A percentile compares a stretch with the other conserved stretches of the same genome.
Evolutionary conservation across 495 filamentous ascomycete genomes (phyloP).

Genomic region (Emericellopsis terricola): DNA sequence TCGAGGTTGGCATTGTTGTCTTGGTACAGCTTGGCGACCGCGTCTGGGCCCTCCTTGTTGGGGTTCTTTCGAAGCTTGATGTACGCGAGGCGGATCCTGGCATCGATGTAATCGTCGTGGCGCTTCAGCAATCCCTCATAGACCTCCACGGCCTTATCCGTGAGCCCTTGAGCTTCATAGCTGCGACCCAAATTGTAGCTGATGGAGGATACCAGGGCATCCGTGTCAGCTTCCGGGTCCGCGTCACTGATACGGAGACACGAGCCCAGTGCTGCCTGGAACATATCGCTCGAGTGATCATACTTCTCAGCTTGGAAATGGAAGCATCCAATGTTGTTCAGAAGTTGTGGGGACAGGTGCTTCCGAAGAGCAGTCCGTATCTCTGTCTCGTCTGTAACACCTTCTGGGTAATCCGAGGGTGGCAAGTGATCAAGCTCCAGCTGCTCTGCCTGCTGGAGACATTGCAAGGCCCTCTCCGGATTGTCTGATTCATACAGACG

Average conservation of each 20-base stretch:
- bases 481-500: conserved; percentile 72
- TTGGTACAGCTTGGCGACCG: conserved; percentile 64
- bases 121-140: conserved; percentile 71
- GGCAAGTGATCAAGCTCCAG: conserved; percentile 60
- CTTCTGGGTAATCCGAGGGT: conserved; percentile 46
- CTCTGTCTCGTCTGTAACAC: conserved; percentile 39
- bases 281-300: conserved; percentile 62
- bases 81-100: conserved; percentile 70
- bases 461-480: conserved; percentile 81
- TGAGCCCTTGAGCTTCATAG: conserved; percentile 67
- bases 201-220: conserved; percentile 82
- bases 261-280: conserved; percentile 74
- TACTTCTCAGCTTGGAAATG: conserved; percentile 75
- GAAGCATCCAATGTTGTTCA: conserved; percentile 96
- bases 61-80: conserved; percentile 73
- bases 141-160: conserved; percentile 68
- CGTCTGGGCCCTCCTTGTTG: conserved; percentile 69
- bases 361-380: conserved; percentile 44
- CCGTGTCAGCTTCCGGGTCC: conserved; percentile 54
- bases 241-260: conserved; percentile 58
- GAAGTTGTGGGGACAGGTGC: conserved; percentile 67
- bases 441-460: conserved; percentile 75
- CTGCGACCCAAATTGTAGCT: conserved; percentile 95
- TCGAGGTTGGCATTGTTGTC: conserved; percentile 67
- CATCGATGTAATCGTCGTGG: conserved; percentile 82